Evolutionary conservation across 305 asterid genomes (phyloP).

Genomic region (Lippia alba): DNA sequence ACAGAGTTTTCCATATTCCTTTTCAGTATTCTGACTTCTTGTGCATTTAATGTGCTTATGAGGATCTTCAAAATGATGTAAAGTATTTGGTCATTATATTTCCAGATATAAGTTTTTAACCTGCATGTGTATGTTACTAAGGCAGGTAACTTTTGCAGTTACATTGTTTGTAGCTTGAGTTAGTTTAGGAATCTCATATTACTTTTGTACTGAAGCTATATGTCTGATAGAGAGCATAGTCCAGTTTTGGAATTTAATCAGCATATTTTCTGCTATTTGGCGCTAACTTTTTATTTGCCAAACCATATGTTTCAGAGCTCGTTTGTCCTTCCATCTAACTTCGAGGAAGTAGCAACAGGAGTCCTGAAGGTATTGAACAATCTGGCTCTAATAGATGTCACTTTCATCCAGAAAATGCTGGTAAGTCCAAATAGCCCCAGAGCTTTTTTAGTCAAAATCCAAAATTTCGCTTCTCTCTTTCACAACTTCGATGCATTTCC

Average conservation of each 20-base stretch:
- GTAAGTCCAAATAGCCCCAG: constrained; percentile 49
- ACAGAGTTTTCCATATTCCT: neutral
- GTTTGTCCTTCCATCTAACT: constrained; percentile 88
- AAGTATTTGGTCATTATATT: constrained; percentile 15
- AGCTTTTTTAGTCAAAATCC: constrained; percentile 13
- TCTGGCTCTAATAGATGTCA: constrained; percentile 83
- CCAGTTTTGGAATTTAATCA: constrained; percentile 1
- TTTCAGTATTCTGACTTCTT: constrained; percentile 21
- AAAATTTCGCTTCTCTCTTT: constrained; percentile 20
- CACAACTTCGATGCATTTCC: constrained; percentile 19
- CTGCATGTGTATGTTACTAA: too few relatives aligned
- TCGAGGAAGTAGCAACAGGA: constrained; percentile 97
- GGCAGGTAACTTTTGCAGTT: constrained; percentile 14
- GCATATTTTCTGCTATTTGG: constrained; percentile 26
- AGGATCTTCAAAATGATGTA: constrained; percentile 13
- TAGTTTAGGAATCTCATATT: neutral
- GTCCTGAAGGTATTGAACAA: constrained; percentile 96
- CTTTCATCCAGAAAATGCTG: constrained; percentile 92
- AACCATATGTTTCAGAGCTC: constrained; percentile 59
- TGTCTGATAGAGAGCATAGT: neutral
- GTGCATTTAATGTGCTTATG: neutral
- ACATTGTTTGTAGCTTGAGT: neutral
- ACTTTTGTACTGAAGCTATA: constrained; percentile 15
- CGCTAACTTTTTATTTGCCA: constrained; percentile 31
- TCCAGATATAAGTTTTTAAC: neutral